Base-by-base conservation (phyloP, 768 basidiomycete genomes). In the Trametopsis cervina region DNA sequence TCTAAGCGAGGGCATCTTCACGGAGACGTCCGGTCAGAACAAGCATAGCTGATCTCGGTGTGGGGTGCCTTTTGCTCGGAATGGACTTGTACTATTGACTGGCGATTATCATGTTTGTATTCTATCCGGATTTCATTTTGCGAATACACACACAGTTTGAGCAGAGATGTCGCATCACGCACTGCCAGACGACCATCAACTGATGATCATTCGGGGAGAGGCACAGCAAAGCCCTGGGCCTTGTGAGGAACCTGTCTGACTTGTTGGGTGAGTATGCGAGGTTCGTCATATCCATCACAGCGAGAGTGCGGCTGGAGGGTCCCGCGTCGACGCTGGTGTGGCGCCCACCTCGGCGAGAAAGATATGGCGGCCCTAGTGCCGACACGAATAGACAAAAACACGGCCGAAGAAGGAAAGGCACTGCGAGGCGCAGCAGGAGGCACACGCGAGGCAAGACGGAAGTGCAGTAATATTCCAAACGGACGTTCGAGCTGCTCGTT, bases 1-100 rank as follows among this genome's bases (percentile, higher is more conserved):
- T 50, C 50, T 62, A n/a, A 54, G 40, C 27, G 57, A 59, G 40
- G 59, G 58, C 23, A 57, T 58, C 22, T 59, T 63, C 46, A 37
- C 49, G 2, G 26, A 48, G 15, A 37, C 43, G 29, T 7, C 29
- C 29, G 29, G 9, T 33, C 29, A 33, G 29, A 33, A 7, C 29
- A 33, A 33, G 29, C 29, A 33, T 15, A 15, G 29, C 29, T 33
- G 29, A 33, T 33, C 15, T 7, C 15, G 9, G 29, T 33, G 29
- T 15, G 29, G 29, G 29, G 15, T 33, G 15, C 29, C 7, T 33
- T 33, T 33, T 33, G 7, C 9, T n/a, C n/a, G n/a, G n/a, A n/a
- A n/a, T n/a, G n/a, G n/a, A n/a, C 15, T 33, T 33, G 29, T 33
- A 33, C 29, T 33, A 33, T 33, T 33, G 9, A 33, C 9, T 33